Evolutionary conservation across 805 yeast genomes (phyloP).

Genomic region (Saturnispora serradocipensis): DNA sequence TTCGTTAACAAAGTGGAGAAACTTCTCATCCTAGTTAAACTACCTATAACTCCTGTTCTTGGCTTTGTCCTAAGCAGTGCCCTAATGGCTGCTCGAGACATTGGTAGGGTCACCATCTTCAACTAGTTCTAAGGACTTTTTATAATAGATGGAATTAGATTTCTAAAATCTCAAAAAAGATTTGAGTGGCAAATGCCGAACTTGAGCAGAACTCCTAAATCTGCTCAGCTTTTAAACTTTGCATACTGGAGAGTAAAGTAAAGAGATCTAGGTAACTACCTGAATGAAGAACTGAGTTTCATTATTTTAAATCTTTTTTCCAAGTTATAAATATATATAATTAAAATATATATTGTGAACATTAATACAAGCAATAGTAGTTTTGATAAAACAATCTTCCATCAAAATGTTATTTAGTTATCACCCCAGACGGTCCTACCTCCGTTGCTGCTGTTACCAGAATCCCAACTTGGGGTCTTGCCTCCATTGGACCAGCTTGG

Average conservation of each 20-base stretch:
- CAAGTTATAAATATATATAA: too few relatives aligned
- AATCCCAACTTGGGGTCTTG: conserved; percentile 36
- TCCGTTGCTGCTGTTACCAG: conserved; percentile 27
- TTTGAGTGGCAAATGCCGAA: conserved; percentile 1
- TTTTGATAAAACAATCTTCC: not conserved
- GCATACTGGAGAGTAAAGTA: too few relatives aligned
- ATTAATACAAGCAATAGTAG: not conserved
- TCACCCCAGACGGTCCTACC: conserved; percentile 20
- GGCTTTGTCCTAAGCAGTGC: not conserved
- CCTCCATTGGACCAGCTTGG: conserved; percentile 26
- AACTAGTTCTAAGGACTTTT: not conserved
- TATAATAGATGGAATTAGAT: not conserved
- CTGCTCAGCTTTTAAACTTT: not conserved
- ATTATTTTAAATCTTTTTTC: too few relatives aligned
- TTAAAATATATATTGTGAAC: not conserved
- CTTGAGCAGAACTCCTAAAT: too few relatives aligned
- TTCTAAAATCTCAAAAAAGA: not conserved
- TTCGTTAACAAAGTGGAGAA: not conserved
- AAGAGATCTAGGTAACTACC: not conserved
- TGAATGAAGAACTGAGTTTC: not conserved
- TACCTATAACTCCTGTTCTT: not conserved
- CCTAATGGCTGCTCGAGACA: not conserved
- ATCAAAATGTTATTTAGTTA: conserved; percentile 14
- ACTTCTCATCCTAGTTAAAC: not conserved
- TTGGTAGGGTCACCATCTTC: conserved; percentile 5